Base-by-base conservation (phyloP, 2,329 filamentous ascomycete species). In the Claviceps sp. region DNA sequence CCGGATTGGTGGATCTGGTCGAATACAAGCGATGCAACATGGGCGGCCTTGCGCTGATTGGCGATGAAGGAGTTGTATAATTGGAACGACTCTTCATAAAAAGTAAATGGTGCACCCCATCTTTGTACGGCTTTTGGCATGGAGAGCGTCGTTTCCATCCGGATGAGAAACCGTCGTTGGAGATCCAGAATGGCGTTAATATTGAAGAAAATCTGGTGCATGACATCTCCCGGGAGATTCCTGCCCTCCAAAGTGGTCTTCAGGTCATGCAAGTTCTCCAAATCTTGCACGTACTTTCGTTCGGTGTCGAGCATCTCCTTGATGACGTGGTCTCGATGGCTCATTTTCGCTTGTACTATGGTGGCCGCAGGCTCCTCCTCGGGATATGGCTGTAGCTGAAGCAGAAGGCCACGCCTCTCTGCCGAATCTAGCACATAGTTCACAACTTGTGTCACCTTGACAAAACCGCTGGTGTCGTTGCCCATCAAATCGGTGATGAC, bases 61-160 rank as follows among this genome's bases (percentile, higher is more conserved):
- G 93, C 89, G 60, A 97, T 97, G 62, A 97, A 98, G 1, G 90
- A 90, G 62, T 95, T 88, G 65, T 98, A 98, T 55, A 95, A 90
- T 56, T 85, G 82, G 67, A 98, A 96, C 0, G 83, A 81, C 54
- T 93, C 87, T 64, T 93, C 88, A 64, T 91, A 89, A 14, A 82
- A 75, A 14, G 86, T 78, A 64, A 97, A 97, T 0, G 94, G 80
- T n/a, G 82, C 77, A n/a, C 93, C 93, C 93, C 93, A 98, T 65
- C 91, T 86, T 66, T 98, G 93, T 55, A 80, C 75, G 4, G 77
- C 71, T 55, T 84, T 77, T 0, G 87, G 78, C 69, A 89, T 80
- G 3, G 87, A 89, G 62, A 97, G 95, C 40, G 90, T 94, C 30
- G 94, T 94, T 70, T 98, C 93, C 56, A 98, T 87, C 52, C 89